These are phyloP conservation scores for Buddleja alternifolia DNA, from an alignment of 257 asterid genomes.

Conservation along the genomic window DNA sequence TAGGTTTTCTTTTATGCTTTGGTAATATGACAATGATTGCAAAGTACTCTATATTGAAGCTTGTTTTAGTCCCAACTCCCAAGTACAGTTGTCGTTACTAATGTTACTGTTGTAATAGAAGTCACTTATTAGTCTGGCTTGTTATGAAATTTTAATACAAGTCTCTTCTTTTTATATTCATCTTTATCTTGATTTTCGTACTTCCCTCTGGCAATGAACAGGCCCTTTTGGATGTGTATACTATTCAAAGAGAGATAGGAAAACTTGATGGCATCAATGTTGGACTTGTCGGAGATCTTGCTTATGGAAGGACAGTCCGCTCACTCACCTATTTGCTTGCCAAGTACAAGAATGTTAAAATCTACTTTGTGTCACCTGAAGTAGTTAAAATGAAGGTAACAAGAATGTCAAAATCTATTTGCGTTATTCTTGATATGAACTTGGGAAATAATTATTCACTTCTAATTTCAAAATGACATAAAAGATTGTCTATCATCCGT, in stretches of 20 bases:
- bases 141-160: neutral
- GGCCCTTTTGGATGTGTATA: conserved; percentile 90
- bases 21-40: conserved; percentile 5
- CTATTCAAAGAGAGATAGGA: conserved; percentile 86
- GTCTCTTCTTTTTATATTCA: too few relatives aligned
- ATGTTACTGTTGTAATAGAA: neutral
- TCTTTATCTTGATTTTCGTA: neutral
- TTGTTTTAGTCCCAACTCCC: conserved; percentile 1
- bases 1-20: neutral
- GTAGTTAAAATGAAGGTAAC: conserved; percentile 91
- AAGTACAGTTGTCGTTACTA: conserved; percentile 2
- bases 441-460: too few relatives aligned
- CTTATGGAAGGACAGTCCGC: conserved; percentile 89
- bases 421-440: too few relatives aligned
- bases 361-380: conserved; percentile 88
- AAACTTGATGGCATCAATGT: conserved; percentile 89
- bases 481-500: too few relatives aligned
- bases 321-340: conserved; percentile 92
- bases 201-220: conserved; percentile 29
- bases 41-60: conserved; percentile 10
- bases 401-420: neutral
- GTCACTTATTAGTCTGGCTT: neutral
- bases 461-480: too few relatives aligned
- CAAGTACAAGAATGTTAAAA: conserved; percentile 69
- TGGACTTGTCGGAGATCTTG: conserved; percentile 97